Evolutionary conservation across 2,329 filamentous ascomycete genomes (phyloP), one percentile per base, ranked within the genome.

Genomic region (Ophiostoma himal-ulmi): DNA sequence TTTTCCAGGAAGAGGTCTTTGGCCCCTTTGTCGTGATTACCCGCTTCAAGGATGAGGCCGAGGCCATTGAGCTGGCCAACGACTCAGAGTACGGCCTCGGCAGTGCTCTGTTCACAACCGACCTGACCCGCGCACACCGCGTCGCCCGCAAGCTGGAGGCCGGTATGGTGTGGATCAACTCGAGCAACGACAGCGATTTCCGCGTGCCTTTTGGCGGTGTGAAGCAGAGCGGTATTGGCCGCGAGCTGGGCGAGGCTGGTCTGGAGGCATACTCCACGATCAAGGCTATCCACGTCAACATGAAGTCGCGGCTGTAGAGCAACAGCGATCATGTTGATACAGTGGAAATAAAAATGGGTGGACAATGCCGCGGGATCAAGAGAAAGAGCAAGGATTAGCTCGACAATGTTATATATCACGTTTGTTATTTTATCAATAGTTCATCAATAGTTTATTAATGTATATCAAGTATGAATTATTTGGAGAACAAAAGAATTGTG

Each of bases 21-120:
- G 86, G 86, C 0, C 86, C 86, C 1, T 85, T 88, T 72, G 84
- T 87, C 1, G 83, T 84, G 8, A 81, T 86, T 71, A 76, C 77
- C 30, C 81, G 79, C 5, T 86, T 86, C 78, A 82, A 82, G 73
- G 80, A 80, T 0, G 84, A 85, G 72, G 81, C 82, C 52, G 84
- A 86, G 72, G 84, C 82, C 0, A 74, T 86, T 36, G 75, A 77
- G 39, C 78, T 80, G 39, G 84, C 84, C 36, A 86, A 86, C 75
- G 80, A 85, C 75, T 83, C 83, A 0, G 83, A 80, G 0, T 88
- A 88, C 74, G 86, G 86, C 13, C 79, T 88, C 39, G 85, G 79
- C 20, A 82, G 81, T 39, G 84, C 85, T 0, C 77, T 88, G 1
- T 88, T 87, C 75, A 88, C 86, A 0, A 78, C 82, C 73, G 81